A percentile compares a stretch with the other conserved stretches of the same genome.
These are phyloP conservation scores for Tricladium varicosporioides DNA, from an alignment of 2,329 filamentous ascomycete species.

Conservation along the genomic window DNA sequence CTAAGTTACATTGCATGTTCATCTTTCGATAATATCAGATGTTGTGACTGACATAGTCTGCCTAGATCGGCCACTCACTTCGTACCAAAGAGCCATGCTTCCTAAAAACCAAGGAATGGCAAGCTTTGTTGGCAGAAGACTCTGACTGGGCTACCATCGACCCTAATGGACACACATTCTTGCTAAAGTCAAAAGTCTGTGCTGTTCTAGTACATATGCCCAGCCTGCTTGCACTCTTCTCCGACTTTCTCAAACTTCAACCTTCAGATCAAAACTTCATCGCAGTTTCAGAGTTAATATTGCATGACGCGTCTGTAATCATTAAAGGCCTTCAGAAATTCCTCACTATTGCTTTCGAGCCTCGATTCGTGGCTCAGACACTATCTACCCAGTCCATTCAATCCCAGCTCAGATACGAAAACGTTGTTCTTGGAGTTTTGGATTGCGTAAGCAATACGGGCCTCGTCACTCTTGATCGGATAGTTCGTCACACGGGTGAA, in stretches of 20 bases:
- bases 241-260: not conserved
- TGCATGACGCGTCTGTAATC: not conserved
- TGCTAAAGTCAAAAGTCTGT: not conserved
- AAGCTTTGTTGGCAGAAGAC: not conserved
- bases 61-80: constrained; percentile 2
- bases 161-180: not conserved
- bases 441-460: constrained; percentile 3
- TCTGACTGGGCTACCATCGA: constrained; percentile 1
- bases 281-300: too few species aligned
- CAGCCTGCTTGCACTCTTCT: not conserved
- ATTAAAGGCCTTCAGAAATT: not conserved
- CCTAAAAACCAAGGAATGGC: constrained; percentile 4
- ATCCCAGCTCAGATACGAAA: not conserved
- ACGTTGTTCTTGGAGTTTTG: not conserved
- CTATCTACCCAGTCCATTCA: not conserved
- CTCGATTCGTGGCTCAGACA: not conserved
- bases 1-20: constrained; percentile 15
- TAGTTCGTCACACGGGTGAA: not conserved
- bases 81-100: constrained; percentile 1
- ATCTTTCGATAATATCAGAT: not conserved
- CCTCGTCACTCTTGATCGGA: not conserved
- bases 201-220: not conserved
- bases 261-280: not conserved
- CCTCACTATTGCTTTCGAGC: not conserved
- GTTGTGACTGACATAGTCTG: not conserved